Percentiles rank a stretch among this genome's conserved stretches.
Conservation (phyloP, 208 protist species). For the Leishmania mexicana region DNA sequence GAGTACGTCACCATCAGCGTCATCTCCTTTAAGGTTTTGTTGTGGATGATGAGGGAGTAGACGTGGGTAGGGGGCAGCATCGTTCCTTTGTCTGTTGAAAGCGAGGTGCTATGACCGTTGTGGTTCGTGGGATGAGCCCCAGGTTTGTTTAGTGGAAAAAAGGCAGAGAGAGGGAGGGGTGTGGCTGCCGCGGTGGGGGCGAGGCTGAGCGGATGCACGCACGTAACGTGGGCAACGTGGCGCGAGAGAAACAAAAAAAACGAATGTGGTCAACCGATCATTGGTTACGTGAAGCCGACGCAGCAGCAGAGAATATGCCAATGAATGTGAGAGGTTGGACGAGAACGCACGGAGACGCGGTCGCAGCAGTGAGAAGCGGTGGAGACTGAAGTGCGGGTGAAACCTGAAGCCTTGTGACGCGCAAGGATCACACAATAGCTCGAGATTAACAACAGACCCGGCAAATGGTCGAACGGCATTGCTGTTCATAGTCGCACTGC, state of each 20-base stretch:
- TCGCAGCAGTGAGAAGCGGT: background rate
- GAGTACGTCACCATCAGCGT: conserved; percentile 49
- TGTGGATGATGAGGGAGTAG: conserved; percentile 66
- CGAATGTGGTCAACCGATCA: background rate
- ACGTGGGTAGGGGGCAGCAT: conserved; percentile 73
- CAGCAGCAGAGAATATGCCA: background rate
- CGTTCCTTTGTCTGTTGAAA: background rate
- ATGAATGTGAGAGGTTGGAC: background rate
- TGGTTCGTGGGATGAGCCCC: background rate
- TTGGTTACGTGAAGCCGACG: background rate
- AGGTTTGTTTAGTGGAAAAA: background rate
- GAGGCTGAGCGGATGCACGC: background rate
- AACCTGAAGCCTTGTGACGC: background rate
- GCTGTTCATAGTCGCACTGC: background rate
- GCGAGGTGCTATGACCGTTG: background rate
- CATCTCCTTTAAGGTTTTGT: conserved; percentile 34
- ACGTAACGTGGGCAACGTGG: background rate
- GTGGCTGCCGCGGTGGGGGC: background rate
- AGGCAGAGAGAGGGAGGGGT: background rate
- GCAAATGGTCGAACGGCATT: background rate
- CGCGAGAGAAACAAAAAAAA: background rate
- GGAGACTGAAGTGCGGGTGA: background rate
- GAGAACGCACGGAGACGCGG: background rate
- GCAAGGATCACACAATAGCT: background rate
- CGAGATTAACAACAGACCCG: background rate